These are phyloP conservation scores for Cucurbita argyrosperma DNA, from an alignment of 306 rosid species.

Conservation along the genomic window DNA sequence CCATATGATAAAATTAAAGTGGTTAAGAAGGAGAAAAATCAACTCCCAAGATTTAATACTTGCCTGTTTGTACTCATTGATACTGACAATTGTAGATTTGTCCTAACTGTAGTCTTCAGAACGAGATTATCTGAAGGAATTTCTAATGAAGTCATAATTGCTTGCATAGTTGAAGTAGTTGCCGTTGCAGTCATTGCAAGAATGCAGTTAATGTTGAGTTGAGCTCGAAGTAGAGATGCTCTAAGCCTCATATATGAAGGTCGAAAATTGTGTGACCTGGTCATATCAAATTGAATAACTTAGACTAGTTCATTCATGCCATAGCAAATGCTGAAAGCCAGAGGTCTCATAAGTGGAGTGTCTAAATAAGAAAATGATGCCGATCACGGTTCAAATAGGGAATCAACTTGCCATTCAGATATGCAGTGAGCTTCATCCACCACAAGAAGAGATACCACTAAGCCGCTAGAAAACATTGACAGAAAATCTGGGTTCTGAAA, in stretches of 20 bases:
- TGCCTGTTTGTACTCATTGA: conserved; percentile 59
- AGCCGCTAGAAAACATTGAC: conserved; percentile 39
- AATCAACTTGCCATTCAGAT: conserved; percentile 74
- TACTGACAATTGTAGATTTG: conserved; percentile 58
- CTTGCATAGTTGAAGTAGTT: conserved; percentile 59
- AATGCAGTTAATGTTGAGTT: conserved; percentile 49
- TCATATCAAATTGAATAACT: conserved; percentile 4
- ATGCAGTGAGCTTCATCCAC: conserved; percentile 93
- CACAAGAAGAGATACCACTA: conserved; percentile 57
- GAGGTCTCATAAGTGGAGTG: neutral
- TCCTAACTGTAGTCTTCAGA: conserved; percentile 44
- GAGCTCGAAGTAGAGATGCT: conserved; percentile 57
- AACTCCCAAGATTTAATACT: conserved; percentile 21
- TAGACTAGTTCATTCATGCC: neutral
- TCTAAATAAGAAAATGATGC: conserved; percentile 6
- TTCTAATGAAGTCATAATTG: conserved; percentile 70
- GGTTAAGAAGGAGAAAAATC: neutral
- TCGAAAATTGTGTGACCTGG: conserved; percentile 92
- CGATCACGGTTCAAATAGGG: neutral
- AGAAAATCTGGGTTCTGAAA: conserved; percentile 65
- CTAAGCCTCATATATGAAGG: conserved; percentile 88
- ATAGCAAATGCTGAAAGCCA: conserved; percentile 4
- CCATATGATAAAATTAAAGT: conserved; percentile 3
- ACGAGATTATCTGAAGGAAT: conserved; percentile 58
- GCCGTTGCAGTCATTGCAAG: conserved; percentile 99